Conservation (phyloP, 2,329 filamentous ascomycete species). For the Trichoderma endophyticum region DNA sequence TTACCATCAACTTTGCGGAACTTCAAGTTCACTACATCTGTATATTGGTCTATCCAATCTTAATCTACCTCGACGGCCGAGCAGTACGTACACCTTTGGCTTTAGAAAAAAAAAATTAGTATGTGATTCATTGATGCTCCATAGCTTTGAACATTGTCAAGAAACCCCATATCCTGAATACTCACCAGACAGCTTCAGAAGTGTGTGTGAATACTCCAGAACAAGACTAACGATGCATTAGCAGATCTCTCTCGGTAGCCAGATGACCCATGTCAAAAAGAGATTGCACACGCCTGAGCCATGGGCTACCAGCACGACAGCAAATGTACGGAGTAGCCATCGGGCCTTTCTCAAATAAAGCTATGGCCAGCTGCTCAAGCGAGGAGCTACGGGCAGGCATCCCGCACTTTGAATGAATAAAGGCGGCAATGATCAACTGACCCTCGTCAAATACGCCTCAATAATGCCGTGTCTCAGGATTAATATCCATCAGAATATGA, state of each 20-base stretch:
- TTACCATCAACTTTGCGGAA: background rate
- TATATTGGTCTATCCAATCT: background rate
- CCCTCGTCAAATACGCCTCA: background rate
- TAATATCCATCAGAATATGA: background rate
- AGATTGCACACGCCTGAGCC: background rate
- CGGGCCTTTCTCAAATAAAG: background rate
- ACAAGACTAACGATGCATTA: conserved; percentile 35
- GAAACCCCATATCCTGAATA: background rate
- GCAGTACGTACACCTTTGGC: background rate
- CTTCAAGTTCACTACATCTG: background rate
- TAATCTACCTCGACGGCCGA: background rate
- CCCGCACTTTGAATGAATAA: background rate
- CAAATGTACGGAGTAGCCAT: background rate
- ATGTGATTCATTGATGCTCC: background rate
- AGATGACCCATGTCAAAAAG: background rate
- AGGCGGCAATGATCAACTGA: background rate
- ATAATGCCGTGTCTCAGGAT: background rate
- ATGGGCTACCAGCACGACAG: background rate
- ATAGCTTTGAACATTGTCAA: background rate
- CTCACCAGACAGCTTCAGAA: background rate
- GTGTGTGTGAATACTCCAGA: conserved; percentile 25
- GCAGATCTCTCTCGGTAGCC: background rate
- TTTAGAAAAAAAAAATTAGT: background rate
- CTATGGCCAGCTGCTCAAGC: background rate
- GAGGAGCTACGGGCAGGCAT: background rate